Conservation (phyloP, 495 filamentous ascomycete species). For the Darksidea phi region DNA sequence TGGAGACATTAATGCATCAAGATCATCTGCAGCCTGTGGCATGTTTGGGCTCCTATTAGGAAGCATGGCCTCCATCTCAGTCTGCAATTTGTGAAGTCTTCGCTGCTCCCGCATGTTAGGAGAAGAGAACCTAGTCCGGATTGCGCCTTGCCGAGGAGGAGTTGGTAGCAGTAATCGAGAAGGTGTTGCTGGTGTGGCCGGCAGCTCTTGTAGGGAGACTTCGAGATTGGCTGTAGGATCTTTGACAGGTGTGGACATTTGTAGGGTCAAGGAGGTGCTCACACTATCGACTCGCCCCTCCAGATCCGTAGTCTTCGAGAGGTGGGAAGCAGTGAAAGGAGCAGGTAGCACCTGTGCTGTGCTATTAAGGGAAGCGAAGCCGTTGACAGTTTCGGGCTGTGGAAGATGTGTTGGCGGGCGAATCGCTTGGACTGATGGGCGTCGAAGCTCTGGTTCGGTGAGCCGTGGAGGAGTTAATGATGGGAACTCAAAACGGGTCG, state of each 20-base stretch:
- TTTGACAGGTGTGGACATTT: not conserved
- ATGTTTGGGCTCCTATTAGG: constrained; percentile 29
- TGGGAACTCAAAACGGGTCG: constrained; percentile 25
- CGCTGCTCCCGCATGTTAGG: constrained; percentile 41
- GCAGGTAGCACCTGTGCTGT: constrained; percentile 16
- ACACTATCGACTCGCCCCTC: constrained; percentile 21
- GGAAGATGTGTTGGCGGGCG: constrained; percentile 25
- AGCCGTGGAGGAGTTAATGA: constrained; percentile 11
- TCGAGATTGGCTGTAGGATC: constrained; percentile 1
- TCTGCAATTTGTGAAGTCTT: constrained; percentile 41
- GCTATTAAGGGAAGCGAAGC: constrained; percentile 31
- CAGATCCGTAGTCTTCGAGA: not conserved
- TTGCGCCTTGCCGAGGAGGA: constrained; percentile 15
- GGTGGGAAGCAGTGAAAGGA: not conserved
- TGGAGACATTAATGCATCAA: constrained; percentile 45
- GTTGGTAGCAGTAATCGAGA: constrained; percentile 18
- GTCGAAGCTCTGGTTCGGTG: constrained; percentile 19
- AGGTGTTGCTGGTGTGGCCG: constrained; percentile 1
- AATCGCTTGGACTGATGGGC: constrained; percentile 32
- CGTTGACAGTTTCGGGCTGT: constrained; percentile 26
- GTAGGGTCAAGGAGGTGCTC: constrained; percentile 6
- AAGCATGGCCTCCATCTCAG: constrained; percentile 38
- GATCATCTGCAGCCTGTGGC: constrained; percentile 23
- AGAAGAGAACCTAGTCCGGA: constrained; percentile 41
- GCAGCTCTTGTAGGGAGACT: not conserved